phyloP scores from a whole-genome alignment of 495 filamentous ascomycete species.

The Neurospora pannonica region DNA sequence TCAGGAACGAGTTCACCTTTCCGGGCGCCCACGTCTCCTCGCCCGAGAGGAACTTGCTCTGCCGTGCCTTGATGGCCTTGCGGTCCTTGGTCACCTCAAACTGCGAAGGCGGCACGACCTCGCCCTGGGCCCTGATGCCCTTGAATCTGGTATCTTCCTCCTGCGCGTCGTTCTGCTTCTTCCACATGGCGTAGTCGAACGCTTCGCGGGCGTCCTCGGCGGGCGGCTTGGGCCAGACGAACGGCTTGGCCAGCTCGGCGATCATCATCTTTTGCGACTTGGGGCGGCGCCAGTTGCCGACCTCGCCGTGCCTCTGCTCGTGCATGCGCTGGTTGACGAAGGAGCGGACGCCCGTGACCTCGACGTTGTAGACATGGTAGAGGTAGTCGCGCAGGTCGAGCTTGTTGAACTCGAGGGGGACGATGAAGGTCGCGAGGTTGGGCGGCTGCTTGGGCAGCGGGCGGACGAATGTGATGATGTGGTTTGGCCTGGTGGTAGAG shows the following conservation, averaged over 20 bases:
- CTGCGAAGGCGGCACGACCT: constrained; percentile 14
- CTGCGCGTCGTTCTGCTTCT: constrained; percentile 18
- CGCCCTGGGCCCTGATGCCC: constrained; percentile 11
- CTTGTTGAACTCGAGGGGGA: constrained; percentile 83
- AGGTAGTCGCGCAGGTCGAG: constrained; percentile 88
- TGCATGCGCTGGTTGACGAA: constrained; percentile 65
- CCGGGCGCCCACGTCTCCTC: constrained; percentile 28
- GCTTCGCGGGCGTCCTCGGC: constrained; percentile 34
- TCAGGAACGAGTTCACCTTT: constrained; percentile 38
- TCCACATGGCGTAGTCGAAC: constrained; percentile 24
- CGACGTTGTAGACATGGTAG: constrained; percentile 60
- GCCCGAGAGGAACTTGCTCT: constrained; percentile 23
- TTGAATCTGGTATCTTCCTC: constrained; percentile 34
- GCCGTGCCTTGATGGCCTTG: constrained; percentile 21
- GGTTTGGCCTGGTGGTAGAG: constrained; percentile 53
- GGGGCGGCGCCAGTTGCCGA: constrained; percentile 47
- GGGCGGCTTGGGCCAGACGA: constrained; percentile 68
- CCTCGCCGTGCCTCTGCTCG: constrained; percentile 31
- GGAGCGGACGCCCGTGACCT: constrained; percentile 59
- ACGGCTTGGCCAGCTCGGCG: constrained; percentile 72
- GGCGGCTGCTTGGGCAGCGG: constrained; percentile 57
- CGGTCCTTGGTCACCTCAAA: constrained; percentile 7
- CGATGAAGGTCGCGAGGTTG: constrained; percentile 72
- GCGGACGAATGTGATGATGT: constrained; percentile 65
- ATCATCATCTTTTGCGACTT: constrained; percentile 79